Evolutionary conservation across 1,284 basidiomycete species (phyloP), one percentile per base, ranked within the genome.

Genomic region (Neolentinus lepideus): DNA sequence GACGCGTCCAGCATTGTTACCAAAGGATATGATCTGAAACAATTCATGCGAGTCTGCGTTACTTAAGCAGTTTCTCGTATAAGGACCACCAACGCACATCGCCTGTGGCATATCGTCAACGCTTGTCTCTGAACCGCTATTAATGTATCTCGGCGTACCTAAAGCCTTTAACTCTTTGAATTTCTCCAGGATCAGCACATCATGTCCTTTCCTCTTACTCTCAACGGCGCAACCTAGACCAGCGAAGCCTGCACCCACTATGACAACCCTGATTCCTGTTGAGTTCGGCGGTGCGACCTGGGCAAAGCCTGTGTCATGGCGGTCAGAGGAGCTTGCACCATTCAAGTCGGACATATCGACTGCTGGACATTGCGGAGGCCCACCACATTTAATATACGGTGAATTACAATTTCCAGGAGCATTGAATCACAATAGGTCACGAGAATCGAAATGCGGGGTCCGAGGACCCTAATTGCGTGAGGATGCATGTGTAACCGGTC

Each of bases 161-260:
- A 61, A 54, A 0, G 21, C 46, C 35, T 56, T 56, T 33, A 64
- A 46, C 50, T 58, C 22, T 10, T 29, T n/a, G 12, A 55, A 54
- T 51, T 66, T 65, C 43, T 64, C 65, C 3, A 72, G 54, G 10
- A 69, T 56, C 27, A 64, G 55, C 10, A 68, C 67, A 2, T 65
- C 58, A 54, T 64, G 63, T 2, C 65, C 66, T 53, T 68, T 68
- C 16, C 62, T 58, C 21, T 62, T 61, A 12, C 60, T 66, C 56
- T 66, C 67, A 27, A 71, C 64, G 10, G 67, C 67, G 50, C 67
- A 67, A 1, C 63, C 64, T 1, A 71, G 58, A 6, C 67, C 67
- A 9, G 62, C 67, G 53, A 65, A 68, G 11, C 68, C 67, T 19
- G 63, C 67, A 14, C 67, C 67, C 2, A 68, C 61, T 26, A 66